These are phyloP conservation scores for Ceriops decandra DNA, from an alignment of 345 rosid genomes.

Conservation along the genomic window DNA sequence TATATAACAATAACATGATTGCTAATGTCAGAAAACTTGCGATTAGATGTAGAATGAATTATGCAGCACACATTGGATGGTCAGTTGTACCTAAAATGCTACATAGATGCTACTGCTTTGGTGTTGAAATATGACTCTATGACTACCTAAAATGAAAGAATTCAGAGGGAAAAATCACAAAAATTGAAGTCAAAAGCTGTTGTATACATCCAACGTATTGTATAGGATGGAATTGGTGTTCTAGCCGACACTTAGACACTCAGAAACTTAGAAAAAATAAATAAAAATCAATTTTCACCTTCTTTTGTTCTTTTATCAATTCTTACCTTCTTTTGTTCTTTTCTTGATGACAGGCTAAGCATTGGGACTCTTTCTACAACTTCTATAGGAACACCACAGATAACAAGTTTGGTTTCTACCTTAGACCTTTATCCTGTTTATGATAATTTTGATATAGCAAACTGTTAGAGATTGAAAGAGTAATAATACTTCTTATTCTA, in stretches of 20 bases:
- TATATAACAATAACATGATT: not conserved
- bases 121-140: not conserved
- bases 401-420: slow-evolving; percentile 62
- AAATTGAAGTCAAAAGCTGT: not conserved
- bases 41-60: not conserved
- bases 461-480: no score
- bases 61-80: not conserved
- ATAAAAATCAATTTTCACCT: not conserved
- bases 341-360: slow-evolving; percentile 59
- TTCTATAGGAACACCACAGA: slow-evolving; percentile 91
- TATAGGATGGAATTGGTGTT: not conserved
- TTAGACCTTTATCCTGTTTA: not conserved
- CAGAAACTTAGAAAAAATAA: not conserved
- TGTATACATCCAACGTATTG: not conserved
- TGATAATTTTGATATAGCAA: not conserved
- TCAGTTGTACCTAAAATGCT: not conserved
- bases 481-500: no score
- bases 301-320: not conserved
- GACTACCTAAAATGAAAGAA: not conserved
- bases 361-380: slow-evolving; percentile 89
- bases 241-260: not conserved
- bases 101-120: not conserved
- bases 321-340: slow-evolving; percentile 1
- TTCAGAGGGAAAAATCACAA: not conserved
- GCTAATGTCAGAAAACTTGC: not conserved